Conservation (phyloP, 441 rosid species). For the Dalechampia spathulata region DNA sequence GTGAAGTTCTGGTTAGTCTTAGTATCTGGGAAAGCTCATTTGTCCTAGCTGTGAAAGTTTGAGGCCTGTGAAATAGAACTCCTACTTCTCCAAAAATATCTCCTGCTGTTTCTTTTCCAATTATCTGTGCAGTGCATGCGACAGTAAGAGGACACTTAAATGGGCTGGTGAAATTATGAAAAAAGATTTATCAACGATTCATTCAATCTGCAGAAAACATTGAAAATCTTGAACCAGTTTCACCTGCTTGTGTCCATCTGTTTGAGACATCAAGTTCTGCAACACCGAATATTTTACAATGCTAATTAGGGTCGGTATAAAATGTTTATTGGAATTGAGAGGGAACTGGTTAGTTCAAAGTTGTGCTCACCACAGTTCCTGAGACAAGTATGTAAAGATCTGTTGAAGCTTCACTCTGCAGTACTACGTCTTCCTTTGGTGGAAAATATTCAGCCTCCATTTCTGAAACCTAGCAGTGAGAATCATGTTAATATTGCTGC, state of each 20-base stretch:
- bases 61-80: conserved; percentile 64
- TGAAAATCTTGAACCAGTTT: no score
- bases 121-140: conserved; percentile 36
- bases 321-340: background rate
- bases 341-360: conserved; percentile 11
- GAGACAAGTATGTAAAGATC: conserved; percentile 86
- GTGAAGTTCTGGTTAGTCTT: conserved; percentile 57
- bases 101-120: conserved; percentile 58
- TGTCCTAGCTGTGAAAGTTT: conserved; percentile 79
- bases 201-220: no score
- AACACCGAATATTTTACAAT: conserved; percentile 12
- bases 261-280: conserved; percentile 41
- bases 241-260: conserved; percentile 47
- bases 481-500: no score
- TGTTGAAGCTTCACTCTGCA: conserved; percentile 81
- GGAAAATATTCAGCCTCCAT: conserved; percentile 91
- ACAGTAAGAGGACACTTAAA: background rate
- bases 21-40: conserved; percentile 72
- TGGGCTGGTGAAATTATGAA: background rate
- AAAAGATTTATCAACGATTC: no score
- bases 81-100: conserved; percentile 83
- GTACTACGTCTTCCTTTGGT: conserved; percentile 72
- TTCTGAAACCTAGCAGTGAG: conserved; percentile 86
- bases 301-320: background rate
- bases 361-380: conserved; percentile 67